phyloP scores from a whole-genome alignment of 352 stramenopile genomes.

The Aphanomyces stellatus region DNA sequence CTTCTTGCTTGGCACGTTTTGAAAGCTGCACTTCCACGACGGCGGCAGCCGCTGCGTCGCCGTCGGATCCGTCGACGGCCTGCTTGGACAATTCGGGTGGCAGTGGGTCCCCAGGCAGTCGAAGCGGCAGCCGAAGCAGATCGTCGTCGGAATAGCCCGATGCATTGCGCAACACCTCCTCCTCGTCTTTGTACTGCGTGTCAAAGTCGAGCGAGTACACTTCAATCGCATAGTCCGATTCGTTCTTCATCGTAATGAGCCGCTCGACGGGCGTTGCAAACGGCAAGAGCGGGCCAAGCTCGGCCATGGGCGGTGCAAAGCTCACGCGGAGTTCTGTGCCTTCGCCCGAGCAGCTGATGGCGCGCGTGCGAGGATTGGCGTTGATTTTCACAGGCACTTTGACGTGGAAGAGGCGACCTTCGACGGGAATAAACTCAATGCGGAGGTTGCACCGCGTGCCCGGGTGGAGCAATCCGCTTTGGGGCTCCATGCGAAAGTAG shows the following conservation, averaged over 20 bases:
- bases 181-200: constrained; percentile 68
- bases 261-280: constrained; percentile 36
- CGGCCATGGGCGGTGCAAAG: constrained; percentile 71
- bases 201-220: constrained; percentile 90
- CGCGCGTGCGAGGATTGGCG: constrained; percentile 66
- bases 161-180: constrained; percentile 61
- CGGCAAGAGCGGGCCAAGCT: constrained; percentile 84
- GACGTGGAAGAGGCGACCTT: constrained; percentile 63
- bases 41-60: background rate
- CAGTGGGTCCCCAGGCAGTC: constrained; percentile 50
- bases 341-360: constrained; percentile 68
- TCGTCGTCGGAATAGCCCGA: constrained; percentile 53
- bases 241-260: constrained; percentile 77
- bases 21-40: constrained; percentile 23
- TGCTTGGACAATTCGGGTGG: constrained; percentile 38
- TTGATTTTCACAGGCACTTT: constrained; percentile 86
- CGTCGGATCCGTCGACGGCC: background rate
- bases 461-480: constrained; percentile 59
- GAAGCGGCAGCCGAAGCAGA: constrained; percentile 60
- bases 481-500: constrained; percentile 76
- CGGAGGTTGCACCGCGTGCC: constrained; percentile 77
- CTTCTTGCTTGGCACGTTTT: constrained; percentile 24
- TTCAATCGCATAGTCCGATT: constrained; percentile 84
- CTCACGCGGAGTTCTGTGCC: constrained; percentile 65
- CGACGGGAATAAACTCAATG: constrained; percentile 85